Conservation (phyloP, 2,329 filamentous ascomycete species). For the Gliomastix tumulicola region DNA sequence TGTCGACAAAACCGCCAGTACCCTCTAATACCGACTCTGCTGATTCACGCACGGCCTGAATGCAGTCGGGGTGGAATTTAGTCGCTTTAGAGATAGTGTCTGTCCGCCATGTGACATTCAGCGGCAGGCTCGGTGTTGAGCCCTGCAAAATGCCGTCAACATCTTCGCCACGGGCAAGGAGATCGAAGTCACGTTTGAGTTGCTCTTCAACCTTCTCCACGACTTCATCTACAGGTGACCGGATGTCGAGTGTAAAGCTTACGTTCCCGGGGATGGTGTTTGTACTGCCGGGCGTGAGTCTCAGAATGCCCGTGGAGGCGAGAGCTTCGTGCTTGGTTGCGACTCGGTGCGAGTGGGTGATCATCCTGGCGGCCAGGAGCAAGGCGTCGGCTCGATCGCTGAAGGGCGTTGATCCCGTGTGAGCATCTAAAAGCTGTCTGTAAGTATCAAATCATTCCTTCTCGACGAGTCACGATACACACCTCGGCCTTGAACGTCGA, state of each 20-base stretch:
- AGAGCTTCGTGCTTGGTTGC: conserved; percentile 16
- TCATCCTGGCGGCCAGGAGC: conserved; percentile 24
- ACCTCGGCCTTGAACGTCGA: conserved; percentile 17
- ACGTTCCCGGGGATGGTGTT: conserved; percentile 64
- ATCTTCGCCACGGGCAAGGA: no score
- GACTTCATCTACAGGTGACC: conserved; percentile 45
- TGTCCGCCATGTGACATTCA: no score
- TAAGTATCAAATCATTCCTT: no score
- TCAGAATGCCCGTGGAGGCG: conserved; percentile 22
- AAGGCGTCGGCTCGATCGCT: conserved; percentile 21
- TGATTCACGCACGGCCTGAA: conserved; percentile 53
- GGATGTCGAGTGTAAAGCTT: conserved; percentile 59
- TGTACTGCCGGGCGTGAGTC: conserved; percentile 51
- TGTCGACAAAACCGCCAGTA: conserved; percentile 22
- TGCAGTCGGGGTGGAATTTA: conserved; percentile 59
- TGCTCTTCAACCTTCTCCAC: conserved; percentile 35
- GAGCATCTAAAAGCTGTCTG: no score
- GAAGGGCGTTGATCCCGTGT: conserved; percentile 22
- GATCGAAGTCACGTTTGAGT: no score
- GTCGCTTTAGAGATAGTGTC: conserved; percentile 55
- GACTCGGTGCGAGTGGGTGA: conserved; percentile 16
- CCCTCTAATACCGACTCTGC: conserved; percentile 46
- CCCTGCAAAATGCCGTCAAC: no score
- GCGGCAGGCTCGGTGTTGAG: conserved; percentile 16
- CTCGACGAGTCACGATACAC: no score